These are phyloP conservation scores for Cyberlindnera nakhonratchasimensis DNA, from an alignment of 805 yeast species.

Conservation along the genomic window DNA sequence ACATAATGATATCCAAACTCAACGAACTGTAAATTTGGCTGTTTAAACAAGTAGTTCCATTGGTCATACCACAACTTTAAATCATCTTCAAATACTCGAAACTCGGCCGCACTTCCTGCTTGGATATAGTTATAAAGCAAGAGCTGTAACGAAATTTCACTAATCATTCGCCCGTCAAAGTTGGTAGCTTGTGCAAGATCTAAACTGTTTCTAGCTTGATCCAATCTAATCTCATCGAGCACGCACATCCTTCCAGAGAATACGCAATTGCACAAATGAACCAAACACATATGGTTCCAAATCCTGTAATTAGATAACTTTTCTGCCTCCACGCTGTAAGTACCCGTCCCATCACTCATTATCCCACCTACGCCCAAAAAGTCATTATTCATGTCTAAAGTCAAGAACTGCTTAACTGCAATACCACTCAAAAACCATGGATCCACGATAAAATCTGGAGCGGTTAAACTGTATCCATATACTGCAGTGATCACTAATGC, in stretches of 20 bases:
- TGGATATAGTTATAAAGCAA: constrained; percentile 58
- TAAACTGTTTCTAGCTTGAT: constrained; percentile 54
- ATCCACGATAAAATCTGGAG: constrained; percentile 52
- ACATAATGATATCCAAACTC: constrained; percentile 68
- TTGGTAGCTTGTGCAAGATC: constrained; percentile 61
- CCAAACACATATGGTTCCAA: constrained; percentile 69
- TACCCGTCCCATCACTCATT: constrained; percentile 8
- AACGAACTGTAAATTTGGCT: constrained; percentile 70
- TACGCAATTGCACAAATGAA: constrained; percentile 63
- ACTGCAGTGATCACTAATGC: constrained; percentile 62
- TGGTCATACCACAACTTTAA: constrained; percentile 59
- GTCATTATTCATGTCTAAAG: constrained; percentile 39
- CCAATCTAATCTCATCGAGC: constrained; percentile 55
- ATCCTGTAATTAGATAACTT: constrained; percentile 52
- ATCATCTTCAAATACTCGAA: constrained; percentile 43
- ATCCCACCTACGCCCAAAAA: constrained; percentile 19
- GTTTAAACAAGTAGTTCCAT: constrained; percentile 67
- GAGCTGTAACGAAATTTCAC: constrained; percentile 62
- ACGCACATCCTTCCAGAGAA: constrained; percentile 63
- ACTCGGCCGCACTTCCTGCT: constrained; percentile 23
- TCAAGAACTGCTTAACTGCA: constrained; percentile 60
- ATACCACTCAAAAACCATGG: constrained; percentile 67
- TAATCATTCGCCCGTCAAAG: constrained; percentile 80
- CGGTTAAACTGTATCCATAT: constrained; percentile 59
- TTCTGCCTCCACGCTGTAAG: constrained; percentile 29